Evolutionary conservation across 2,329 filamentous ascomycete species (phyloP).

Genomic region (Trichothecium sympodiale): DNA sequence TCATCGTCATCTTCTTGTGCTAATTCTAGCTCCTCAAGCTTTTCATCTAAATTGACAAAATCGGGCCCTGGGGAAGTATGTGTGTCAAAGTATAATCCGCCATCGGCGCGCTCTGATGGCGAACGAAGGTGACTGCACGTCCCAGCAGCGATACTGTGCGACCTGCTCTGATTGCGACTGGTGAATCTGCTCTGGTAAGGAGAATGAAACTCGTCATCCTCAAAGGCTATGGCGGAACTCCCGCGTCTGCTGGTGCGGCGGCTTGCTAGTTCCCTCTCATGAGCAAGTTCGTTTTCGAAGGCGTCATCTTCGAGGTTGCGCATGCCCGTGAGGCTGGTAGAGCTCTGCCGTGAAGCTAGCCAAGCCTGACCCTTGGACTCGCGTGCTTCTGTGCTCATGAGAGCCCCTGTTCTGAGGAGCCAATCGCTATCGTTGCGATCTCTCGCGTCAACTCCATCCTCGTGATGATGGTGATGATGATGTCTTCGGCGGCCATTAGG

Average conservation of each 20-base stretch:
- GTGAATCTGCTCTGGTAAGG: conserved; percentile 31
- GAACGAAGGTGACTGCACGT: conserved; percentile 29
- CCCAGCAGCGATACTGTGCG: conserved; percentile 18
- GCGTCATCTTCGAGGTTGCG: conserved; percentile 40
- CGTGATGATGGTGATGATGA: conserved; percentile 6
- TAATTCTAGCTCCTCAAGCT: conserved; percentile 41
- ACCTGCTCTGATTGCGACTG: conserved; percentile 34
- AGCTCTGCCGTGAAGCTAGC: conserved; percentile 55
- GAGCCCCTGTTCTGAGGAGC: conserved; percentile 51
- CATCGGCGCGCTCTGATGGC: conserved; percentile 27
- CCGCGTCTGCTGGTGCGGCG: conserved; percentile 35
- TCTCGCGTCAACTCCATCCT: conserved; percentile 16
- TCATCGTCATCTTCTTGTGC: conserved; percentile 46
- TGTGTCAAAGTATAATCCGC: conserved; percentile 31
- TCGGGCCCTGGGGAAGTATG: conserved; percentile 41
- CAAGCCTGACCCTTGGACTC: conserved; percentile 60
- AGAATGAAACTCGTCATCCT: conserved; percentile 24
- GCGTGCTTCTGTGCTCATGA: conserved; percentile 49
- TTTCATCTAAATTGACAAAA: conserved; percentile 52
- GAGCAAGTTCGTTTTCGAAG: conserved; percentile 38
- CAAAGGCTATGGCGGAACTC: conserved; percentile 24
- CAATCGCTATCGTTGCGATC: conserved; percentile 48
- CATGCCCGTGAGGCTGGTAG: conserved; percentile 46
- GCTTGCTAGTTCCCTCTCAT: conserved; percentile 37
- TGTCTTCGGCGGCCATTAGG: conserved; percentile 8